phyloP scores from a whole-genome alignment of 768 basidiomycete species.

The Leccinum uliginosum region DNA sequence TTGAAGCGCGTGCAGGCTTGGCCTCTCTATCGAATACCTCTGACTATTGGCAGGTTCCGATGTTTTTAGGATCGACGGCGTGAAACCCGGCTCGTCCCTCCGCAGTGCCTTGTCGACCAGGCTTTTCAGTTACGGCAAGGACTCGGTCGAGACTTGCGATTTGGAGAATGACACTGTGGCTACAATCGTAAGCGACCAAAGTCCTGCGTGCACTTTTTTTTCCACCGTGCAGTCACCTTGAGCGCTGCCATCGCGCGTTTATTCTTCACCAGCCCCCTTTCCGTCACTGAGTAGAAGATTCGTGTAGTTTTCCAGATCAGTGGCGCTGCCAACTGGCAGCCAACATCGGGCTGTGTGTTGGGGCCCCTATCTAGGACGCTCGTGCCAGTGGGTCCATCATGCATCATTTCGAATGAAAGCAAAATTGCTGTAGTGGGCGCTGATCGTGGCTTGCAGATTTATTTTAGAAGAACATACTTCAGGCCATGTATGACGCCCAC shows the following conservation, averaged over 20 bases:
- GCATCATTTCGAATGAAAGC: background rate
- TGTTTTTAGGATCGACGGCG: too few relatives aligned
- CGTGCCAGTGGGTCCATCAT: background rate
- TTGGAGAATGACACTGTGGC: conserved; percentile 85
- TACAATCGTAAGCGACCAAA: conserved; percentile 81
- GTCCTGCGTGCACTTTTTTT: conserved; percentile 30
- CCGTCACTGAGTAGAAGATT: conserved; percentile 39
- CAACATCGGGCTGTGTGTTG: background rate
- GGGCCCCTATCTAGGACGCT: background rate
- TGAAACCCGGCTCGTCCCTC: too few relatives aligned
- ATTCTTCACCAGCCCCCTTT: conserved; percentile 86
- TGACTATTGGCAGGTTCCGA: too few relatives aligned
- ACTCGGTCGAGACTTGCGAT: conserved; percentile 59
- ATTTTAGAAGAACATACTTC: background rate
- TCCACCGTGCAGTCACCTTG: background rate
- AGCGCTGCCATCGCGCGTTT: conserved; percentile 83
- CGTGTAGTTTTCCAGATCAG: background rate
- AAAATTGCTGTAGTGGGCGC: background rate
- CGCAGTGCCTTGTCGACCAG: conserved; percentile 28
- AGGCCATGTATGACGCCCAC: too few relatives aligned
- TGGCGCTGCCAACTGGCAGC: background rate
- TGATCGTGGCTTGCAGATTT: background rate
- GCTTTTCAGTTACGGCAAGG: conserved; percentile 76
- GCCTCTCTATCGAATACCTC: too few relatives aligned
- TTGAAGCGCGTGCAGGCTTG: too few relatives aligned